These are phyloP conservation scores for Sophora flavescens DNA, from an alignment of 306 rosid genomes.

Conservation along the genomic window DNA sequence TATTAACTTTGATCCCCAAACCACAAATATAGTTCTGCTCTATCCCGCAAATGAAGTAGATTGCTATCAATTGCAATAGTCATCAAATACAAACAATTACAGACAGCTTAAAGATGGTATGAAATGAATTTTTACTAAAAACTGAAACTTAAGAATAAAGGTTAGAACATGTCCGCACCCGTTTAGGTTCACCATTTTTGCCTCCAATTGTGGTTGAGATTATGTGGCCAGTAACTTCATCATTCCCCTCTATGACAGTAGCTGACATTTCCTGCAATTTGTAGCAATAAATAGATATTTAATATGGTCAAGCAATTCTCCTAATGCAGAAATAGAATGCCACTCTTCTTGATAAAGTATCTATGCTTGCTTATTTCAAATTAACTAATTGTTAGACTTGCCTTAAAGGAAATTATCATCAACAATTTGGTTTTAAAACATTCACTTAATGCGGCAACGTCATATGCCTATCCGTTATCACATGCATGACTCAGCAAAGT, in stretches of 20 bases:
- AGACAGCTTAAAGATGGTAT: background rate
- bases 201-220: slow-evolving; percentile 98
- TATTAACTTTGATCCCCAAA: slow-evolving; percentile 7
- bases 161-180: slow-evolving; percentile 56
- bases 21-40: slow-evolving; percentile 11
- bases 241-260: slow-evolving; percentile 72
- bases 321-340: slow-evolving; percentile 24
- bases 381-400: slow-evolving; percentile 23
- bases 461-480: slow-evolving; percentile 11
- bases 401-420: slow-evolving; percentile 25
- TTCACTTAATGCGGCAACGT: background rate
- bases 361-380: slow-evolving; percentile 16
- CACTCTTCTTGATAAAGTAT: slow-evolving; percentile 31
- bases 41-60: slow-evolving; percentile 17
- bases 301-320: slow-evolving; percentile 26
- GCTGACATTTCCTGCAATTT: slow-evolving; percentile 87
- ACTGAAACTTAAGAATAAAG: slow-evolving; percentile 10
- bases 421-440: slow-evolving; percentile 32
- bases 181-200: slow-evolving; percentile 93
- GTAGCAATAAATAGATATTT: slow-evolving; percentile 34
- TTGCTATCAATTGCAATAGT: background rate
- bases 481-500: slow-evolving; percentile 20
- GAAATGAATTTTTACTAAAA: background rate
- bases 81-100: background rate
- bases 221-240: slow-evolving; percentile 87